These are phyloP conservation scores for Neurospora pannonica DNA, from an alignment of 495 filamentous ascomycete genomes.

Conservation along the genomic window DNA sequence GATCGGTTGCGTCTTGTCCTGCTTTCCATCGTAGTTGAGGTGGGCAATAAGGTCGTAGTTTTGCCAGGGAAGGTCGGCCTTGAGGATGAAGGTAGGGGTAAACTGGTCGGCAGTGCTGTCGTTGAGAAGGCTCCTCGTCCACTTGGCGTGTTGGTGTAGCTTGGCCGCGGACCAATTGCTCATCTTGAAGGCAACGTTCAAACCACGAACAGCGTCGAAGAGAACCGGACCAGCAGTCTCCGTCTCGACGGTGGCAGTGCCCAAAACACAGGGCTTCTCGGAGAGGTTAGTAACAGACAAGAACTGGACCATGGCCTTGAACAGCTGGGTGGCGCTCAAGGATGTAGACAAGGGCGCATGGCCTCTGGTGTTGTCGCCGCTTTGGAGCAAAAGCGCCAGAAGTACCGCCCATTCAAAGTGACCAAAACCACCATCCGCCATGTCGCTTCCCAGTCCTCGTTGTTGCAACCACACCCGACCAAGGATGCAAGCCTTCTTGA, in stretches of 20 bases:
- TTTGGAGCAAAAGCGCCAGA: constrained; percentile 71
- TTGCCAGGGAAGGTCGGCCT: constrained; percentile 54
- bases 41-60: constrained; percentile 57
- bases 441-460: constrained; percentile 60
- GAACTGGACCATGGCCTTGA: constrained; percentile 84
- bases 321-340: constrained; percentile 86
- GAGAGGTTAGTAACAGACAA: constrained; percentile 60
- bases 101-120: constrained; percentile 72
- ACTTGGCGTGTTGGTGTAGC: constrained; percentile 59
- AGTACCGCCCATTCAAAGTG: constrained; percentile 81
- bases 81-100: constrained; percentile 69
- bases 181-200: constrained; percentile 92
- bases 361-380: constrained; percentile 54
- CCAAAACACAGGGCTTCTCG: constrained; percentile 51
- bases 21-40: constrained; percentile 12
- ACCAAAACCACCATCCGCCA: constrained; percentile 79
- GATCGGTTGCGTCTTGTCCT: constrained; percentile 5
- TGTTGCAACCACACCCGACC: constrained; percentile 85
- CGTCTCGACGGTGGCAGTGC: constrained; percentile 15
- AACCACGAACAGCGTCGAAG: constrained; percentile 58
- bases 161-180: constrained; percentile 68
- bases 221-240: constrained; percentile 36
- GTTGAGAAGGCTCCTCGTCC: constrained; percentile 62
- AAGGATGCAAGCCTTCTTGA: constrained; percentile 73
- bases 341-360: constrained; percentile 61